Percentiles rank a stretch among this genome's conserved stretches.
Conservation (phyloP, 2,329 filamentous ascomycete genomes). For the Alternaria gansuensis region DNA sequence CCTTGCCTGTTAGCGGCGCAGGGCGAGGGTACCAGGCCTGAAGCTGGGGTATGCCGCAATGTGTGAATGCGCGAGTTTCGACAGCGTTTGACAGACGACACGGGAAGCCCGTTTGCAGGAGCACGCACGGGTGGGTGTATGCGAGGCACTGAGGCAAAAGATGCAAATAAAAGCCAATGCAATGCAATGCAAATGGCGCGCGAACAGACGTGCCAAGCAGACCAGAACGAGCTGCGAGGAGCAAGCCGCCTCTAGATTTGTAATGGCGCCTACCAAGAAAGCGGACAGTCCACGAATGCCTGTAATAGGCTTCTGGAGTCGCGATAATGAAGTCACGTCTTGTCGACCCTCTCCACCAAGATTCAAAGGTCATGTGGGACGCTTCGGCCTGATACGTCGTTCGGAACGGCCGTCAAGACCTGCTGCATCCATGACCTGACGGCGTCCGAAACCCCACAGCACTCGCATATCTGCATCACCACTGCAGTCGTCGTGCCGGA, state of each 20-base stretch:
- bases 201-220: constrained; percentile 7
- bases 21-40: constrained; percentile 19
- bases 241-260: constrained; percentile 17
- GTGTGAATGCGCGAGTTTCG: constrained; percentile 32
- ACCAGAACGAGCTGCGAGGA: constrained; percentile 7
- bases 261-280: neutral
- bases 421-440: constrained; percentile 16
- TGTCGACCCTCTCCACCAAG: constrained; percentile 1
- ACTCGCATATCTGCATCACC: constrained; percentile 1
- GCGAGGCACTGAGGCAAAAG: constrained; percentile 16
- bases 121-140: constrained; percentile 20
- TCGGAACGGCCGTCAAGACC: constrained; percentile 3
- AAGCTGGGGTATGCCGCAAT: constrained; percentile 26
- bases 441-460: constrained; percentile 21
- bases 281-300: neutral
- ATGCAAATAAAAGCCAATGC: constrained; percentile 21
- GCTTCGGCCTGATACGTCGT: neutral
- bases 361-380: constrained; percentile 1
- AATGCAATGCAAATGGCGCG: constrained; percentile 7
- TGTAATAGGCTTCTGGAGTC: constrained; percentile 5
- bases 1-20: constrained; percentile 21
- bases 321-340: constrained; percentile 5
- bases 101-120: constrained; percentile 24
- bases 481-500: constrained; percentile 1
- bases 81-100: constrained; percentile 32